Evolutionary conservation across 306 rosid genomes (phyloP).

Genomic region (Cucumis melo): DNA sequence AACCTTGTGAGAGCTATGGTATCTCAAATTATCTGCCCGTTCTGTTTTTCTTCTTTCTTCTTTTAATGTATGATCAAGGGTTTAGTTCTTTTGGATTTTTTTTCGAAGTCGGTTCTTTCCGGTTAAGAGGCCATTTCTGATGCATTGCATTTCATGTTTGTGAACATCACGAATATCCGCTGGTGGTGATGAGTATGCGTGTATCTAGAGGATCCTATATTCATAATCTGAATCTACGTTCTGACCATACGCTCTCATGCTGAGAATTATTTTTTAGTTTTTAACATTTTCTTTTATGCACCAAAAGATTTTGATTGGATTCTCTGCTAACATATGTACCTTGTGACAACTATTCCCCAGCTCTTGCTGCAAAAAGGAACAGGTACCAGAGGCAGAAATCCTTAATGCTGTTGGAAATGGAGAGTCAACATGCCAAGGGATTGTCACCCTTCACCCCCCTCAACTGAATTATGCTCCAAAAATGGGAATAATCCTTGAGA

Average conservation of each 20-base stretch:
- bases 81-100: background rate
- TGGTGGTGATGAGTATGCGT: background rate
- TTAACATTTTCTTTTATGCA: background rate
- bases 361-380: conserved; percentile 80
- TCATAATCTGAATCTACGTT: background rate
- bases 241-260: background rate
- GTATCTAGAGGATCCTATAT: background rate
- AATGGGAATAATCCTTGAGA: background rate
- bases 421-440: conserved; percentile 94
- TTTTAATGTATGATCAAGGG: background rate
- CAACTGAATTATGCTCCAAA: background rate
- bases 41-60: background rate
- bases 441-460: conserved; percentile 32
- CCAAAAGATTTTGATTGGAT: background rate
- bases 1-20: background rate
- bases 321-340: background rate
- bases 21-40: background rate
- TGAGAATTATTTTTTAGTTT: background rate
- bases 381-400: conserved; percentile 82
- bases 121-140: background rate
- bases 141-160: background rate
- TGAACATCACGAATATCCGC: background rate
- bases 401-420: conserved; percentile 88
- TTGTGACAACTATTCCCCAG: conserved; percentile 22
- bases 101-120: background rate